Evolutionary conservation across 441 rosid genomes (phyloP).

Genomic region (Gossypium laxum): DNA sequence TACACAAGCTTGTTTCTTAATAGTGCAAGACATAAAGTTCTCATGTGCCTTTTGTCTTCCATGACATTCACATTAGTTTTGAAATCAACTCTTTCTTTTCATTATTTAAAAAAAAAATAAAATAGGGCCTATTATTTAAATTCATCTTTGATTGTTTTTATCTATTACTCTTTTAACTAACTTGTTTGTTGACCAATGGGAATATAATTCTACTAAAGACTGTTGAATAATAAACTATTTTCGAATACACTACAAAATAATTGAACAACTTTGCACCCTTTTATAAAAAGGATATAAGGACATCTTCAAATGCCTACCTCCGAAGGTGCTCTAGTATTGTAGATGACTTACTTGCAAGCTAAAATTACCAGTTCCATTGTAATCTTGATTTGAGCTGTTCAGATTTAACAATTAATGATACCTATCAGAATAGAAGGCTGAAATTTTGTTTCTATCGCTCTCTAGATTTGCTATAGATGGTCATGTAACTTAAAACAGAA

Average conservation of each 20-base stretch:
- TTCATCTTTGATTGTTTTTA: not conserved
- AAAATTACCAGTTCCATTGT: not conserved
- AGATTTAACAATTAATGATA: not conserved
- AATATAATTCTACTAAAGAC: not conserved
- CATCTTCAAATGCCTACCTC: not conserved
- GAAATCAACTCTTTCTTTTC: not conserved
- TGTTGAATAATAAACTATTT: not conserved
- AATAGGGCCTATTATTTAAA: not conserved
- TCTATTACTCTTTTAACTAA: not conserved
- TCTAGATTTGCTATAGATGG: not conserved
- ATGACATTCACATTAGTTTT: not conserved
- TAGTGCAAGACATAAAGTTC: not conserved
- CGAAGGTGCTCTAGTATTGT: not conserved
- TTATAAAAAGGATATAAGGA: not conserved
- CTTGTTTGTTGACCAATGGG: not conserved
- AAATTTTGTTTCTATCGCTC: not conserved
- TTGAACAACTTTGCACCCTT: not conserved
- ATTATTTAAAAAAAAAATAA: not conserved
- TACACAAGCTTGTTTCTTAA: not conserved
- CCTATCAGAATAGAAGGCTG: not conserved
- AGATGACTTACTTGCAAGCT: not conserved
- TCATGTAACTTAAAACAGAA: not conserved
- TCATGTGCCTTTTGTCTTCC: not conserved
- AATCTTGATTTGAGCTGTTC: not conserved
- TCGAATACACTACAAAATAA: not conserved